Percentiles rank a stretch among this genome's conserved stretches.
Evolutionary conservation across 2,329 filamentous ascomycete genomes (phyloP).

Genomic region (Aspergillus neoniger): DNA sequence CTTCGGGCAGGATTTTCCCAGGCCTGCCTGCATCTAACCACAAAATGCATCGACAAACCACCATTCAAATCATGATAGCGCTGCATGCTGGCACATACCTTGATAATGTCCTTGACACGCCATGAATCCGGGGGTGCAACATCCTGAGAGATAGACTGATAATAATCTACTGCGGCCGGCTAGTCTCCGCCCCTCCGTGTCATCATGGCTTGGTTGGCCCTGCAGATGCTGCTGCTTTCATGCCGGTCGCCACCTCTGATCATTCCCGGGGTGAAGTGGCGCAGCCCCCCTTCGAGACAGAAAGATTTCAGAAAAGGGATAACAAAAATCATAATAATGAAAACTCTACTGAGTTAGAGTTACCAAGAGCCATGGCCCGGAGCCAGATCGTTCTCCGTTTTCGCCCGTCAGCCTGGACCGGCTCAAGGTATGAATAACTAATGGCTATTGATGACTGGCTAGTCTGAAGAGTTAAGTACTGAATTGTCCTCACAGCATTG

Average conservation of each 20-base stretch:
- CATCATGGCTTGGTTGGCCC: conserved; percentile 13
- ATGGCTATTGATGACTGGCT: background rate
- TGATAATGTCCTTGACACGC: conserved; percentile 13
- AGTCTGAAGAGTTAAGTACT: background rate
- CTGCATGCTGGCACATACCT: background rate
- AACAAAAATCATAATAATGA: conserved; percentile 6
- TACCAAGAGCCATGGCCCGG: conserved; percentile 12
- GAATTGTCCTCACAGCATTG: background rate
- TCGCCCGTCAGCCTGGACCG: conserved; percentile 10
- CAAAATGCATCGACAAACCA: background rate
- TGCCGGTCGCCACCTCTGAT: conserved; percentile 25
- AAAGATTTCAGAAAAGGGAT: background rate
- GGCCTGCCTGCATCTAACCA: background rate
- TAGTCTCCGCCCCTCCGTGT: conserved; percentile 16
- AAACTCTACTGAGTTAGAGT: conserved; percentile 11
- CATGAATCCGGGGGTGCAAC: conserved; percentile 22
- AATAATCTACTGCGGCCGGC: conserved; percentile 10
- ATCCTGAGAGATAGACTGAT: background rate
- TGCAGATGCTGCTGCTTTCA: conserved; percentile 19
- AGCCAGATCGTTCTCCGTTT: conserved; percentile 12
- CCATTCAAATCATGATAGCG: background rate
- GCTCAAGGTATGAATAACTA: background rate
- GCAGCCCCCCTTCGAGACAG: conserved; percentile 15
- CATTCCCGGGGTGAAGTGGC: conserved; percentile 18
- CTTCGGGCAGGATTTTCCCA: conserved; percentile 1